phyloP scores from a whole-genome alignment of 768 basidiomycete species.

The Auricularia sp. region DNA sequence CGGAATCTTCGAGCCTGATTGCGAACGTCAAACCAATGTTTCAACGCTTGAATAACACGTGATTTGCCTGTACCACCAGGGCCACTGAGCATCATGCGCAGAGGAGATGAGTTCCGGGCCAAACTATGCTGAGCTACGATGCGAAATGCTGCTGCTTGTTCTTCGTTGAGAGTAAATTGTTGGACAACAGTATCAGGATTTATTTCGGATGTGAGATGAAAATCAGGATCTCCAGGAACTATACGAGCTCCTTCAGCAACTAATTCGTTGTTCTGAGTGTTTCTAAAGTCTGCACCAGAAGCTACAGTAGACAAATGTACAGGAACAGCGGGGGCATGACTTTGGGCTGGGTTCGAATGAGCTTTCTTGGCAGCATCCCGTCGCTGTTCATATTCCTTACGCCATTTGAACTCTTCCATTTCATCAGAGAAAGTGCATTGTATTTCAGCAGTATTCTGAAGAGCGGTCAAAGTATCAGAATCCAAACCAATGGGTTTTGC shows the following conservation, averaged over 20 bases:
- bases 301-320: no score
- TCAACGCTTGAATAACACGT: not conserved
- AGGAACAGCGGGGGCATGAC: no score
- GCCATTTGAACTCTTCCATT: no score
- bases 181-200: conserved; percentile 12
- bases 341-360: no score
- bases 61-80: not conserved
- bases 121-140: conserved; percentile 22
- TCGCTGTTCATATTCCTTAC: no score
- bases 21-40: not conserved
- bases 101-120: conserved; percentile 7
- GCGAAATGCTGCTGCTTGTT: conserved; percentile 24
- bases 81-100: conserved; percentile 7
- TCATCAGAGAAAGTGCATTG: no score
- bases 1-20: not conserved
- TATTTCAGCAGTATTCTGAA: no score
- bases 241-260: not conserved
- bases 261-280: not conserved
- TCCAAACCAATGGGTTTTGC: no score
- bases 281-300: no score
- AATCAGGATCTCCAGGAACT: not conserved
- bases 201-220: conserved; percentile 1
- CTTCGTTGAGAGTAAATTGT: conserved; percentile 23
- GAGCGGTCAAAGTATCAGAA: no score
- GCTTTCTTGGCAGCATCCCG: no score